Evolutionary conservation across 2,329 filamentous ascomycete species (phyloP).

Genomic region (Colletotrichum eremochloae): DNA sequence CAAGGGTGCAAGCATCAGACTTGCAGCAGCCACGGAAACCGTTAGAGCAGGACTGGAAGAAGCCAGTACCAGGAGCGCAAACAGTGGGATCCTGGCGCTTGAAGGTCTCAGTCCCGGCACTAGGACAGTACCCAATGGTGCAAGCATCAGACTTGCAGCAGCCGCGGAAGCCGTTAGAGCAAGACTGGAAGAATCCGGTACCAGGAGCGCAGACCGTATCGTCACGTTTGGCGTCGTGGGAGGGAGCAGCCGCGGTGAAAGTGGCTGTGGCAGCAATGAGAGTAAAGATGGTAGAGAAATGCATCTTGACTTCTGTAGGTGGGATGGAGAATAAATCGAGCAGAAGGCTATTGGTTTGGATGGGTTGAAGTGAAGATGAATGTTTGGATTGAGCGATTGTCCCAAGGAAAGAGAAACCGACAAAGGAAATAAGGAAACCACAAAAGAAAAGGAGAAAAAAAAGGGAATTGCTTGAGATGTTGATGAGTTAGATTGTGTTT

Average conservation of each 20-base stretch:
- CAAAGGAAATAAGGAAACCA: conserved; percentile 39
- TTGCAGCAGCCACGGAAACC: conserved; percentile 37
- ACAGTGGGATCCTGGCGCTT: conserved; percentile 13
- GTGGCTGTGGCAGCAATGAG: conserved; percentile 20
- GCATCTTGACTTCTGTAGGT: conserved; percentile 24
- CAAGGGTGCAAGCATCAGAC: conserved; percentile 27
- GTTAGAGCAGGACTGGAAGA: conserved; percentile 34
- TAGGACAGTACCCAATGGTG: not conserved
- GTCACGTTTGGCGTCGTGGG: conserved; percentile 14
- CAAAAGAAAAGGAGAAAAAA: conserved; percentile 9
- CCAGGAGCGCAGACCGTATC: conserved; percentile 25
- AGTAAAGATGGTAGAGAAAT: conserved; percentile 27
- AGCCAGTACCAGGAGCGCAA: conserved; percentile 25
- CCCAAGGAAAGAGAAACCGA: conserved; percentile 28
- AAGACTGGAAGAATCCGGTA: conserved; percentile 38
- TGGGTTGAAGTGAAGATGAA: not conserved
- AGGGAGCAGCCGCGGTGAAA: conserved; percentile 17
- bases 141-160: conserved; percentile 38
- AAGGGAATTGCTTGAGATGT: conserved; percentile 8
- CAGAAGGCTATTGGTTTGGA: not conserved
- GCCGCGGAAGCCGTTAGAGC: conserved; percentile 30
- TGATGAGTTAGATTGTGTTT: conserved; percentile 5
- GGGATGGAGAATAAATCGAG: conserved; percentile 7
- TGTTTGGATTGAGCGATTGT: not conserved
- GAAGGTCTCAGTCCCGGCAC: too few species aligned